Base-by-base conservation (phyloP, 805 yeast genomes). In the Ogataea paraovalis region DNA sequence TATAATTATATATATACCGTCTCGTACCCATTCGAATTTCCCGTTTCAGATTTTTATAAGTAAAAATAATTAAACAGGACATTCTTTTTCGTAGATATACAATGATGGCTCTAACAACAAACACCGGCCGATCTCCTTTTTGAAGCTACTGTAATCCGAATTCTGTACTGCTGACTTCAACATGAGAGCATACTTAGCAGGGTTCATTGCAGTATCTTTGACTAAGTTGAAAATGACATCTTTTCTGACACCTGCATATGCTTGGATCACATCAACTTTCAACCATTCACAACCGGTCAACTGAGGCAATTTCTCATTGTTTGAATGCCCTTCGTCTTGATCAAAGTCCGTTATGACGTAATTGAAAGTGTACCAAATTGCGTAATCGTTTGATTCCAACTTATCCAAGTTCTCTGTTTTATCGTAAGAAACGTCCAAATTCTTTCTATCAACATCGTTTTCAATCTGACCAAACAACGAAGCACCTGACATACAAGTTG, bases 401-500 rank as follows among this genome's bases (percentile, higher is more conserved):
- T 53, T 63, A 0, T 53, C 57, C 2, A 52, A 52, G 42, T 74
- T 70, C 60, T 92, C 97, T 0, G 94, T 79, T 60, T 85, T 89
- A 64, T 92, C 97, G 60, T 88, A 92, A n/a, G 49, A 52, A 39
- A 76, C 60, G 36, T 60, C 59, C 25, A 59, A 41, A 4, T 52
- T 42, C 8, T 47, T 43, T 12, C n/a, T 14, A 37, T 65, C 56
- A 2, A 39, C 20, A 3, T 56, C 63, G 13, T 52, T 52, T 42
- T 78, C 74, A 4, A 85, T 54, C 59, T 90, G 84, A 0, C 83
- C 83, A 67, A 92, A 92, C 44, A 79, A 72, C 2, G 91, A 78
- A 3, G 82, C 83, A 8, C 98, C 98, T 1, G 92, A 81, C 94
- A 88, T 89, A 58, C 96, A 87, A 0, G 92, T 76, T 0, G 86